Conservation (phyloP, 2,329 filamentous ascomycete species). For the Amylocarpus encephaloides region DNA sequence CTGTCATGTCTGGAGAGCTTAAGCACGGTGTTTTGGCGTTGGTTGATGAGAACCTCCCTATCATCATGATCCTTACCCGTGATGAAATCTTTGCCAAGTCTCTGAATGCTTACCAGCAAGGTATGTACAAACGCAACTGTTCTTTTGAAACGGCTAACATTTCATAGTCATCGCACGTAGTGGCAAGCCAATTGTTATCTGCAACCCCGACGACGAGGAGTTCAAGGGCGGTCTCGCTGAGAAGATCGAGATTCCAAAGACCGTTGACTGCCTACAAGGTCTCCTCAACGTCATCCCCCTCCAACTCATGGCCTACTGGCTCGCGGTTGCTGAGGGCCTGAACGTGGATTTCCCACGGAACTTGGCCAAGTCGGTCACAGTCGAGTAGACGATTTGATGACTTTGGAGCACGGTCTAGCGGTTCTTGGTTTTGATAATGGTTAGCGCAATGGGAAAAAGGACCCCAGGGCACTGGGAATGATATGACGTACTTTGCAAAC, state of each 20-base stretch:
- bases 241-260: slow-evolving; percentile 96
- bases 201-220: slow-evolving; percentile 83
- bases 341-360: slow-evolving; percentile 99
- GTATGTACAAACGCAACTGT: slow-evolving; percentile 40
- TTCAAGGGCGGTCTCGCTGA: slow-evolving; percentile 84
- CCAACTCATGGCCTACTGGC: slow-evolving; percentile 98
- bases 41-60: slow-evolving; percentile 96
- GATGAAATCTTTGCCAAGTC: slow-evolving; percentile 97
- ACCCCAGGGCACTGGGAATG: neutral
- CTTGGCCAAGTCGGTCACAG: slow-evolving; percentile 96
- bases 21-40: slow-evolving; percentile 98
- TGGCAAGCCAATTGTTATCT: slow-evolving; percentile 97
- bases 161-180: slow-evolving; percentile 79
- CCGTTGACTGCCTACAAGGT: slow-evolving; percentile 91
- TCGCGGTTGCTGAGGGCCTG: slow-evolving; percentile 88
- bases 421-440: slow-evolving; percentile 5
- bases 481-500: neutral
- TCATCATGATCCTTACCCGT: slow-evolving; percentile 98
- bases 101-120: slow-evolving; percentile 98
- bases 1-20: slow-evolving; percentile 98
- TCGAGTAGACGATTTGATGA: slow-evolving; percentile 59
- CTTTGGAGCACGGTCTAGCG: neutral
- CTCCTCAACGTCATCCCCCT: slow-evolving; percentile 96
- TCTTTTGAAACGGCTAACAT: slow-evolving; percentile 25
- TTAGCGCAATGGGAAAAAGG: slow-evolving; percentile 2